Evolutionary conservation across 2,329 filamentous ascomycete species (phyloP), one percentile per base, ranked within the genome.

Genomic region (Chaetothyriales sp.): DNA sequence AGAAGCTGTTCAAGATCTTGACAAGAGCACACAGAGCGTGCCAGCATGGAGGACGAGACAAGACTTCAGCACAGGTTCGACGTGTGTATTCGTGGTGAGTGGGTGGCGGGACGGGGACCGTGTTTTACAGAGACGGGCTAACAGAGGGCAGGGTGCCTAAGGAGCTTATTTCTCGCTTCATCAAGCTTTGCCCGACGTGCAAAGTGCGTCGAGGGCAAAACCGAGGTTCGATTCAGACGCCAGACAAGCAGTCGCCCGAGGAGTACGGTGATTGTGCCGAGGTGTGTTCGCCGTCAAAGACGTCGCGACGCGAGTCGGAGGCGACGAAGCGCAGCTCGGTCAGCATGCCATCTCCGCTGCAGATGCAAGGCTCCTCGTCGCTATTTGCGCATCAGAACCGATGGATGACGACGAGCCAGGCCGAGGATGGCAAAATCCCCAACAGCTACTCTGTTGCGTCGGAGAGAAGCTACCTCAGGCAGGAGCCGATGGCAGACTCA

Each of bases 21-120:
- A 74, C 71, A 43, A 70, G 65, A 47, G 72, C 73, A 46, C 73
- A 75, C 56, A 69, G 72, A 46, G 70, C 73, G 60, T 74, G 72
- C 44, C 70, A 74, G 51, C 73, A 75, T 60, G 73, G 73, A 49
- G 73, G 73, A n/a, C 66, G 73, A 49, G 73, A 75, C 61, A 75
- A 75, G 58, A 75, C 73, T 18, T 75, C 73, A n/a, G 70, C 70
- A 8, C 69, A 74, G 54, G 73, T 75, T 46, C 66, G 73, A 49
- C 67, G 70, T 45, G 67, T 71, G 46, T 75, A 73, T 58, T 75
- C 73, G 55, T 75, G 73, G 73, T 75, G 66, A 29, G 67, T 50
- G 46, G 15, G 4, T 4, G 9, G 15, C 4, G 13, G 44, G 7
- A 9, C 19, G 2, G 13, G 44, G 7, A 9, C 19, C 44, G 19